phyloP scores from a whole-genome alignment of 2,329 filamentous ascomycete genomes.

The Cordyceps pruinosa region DNA sequence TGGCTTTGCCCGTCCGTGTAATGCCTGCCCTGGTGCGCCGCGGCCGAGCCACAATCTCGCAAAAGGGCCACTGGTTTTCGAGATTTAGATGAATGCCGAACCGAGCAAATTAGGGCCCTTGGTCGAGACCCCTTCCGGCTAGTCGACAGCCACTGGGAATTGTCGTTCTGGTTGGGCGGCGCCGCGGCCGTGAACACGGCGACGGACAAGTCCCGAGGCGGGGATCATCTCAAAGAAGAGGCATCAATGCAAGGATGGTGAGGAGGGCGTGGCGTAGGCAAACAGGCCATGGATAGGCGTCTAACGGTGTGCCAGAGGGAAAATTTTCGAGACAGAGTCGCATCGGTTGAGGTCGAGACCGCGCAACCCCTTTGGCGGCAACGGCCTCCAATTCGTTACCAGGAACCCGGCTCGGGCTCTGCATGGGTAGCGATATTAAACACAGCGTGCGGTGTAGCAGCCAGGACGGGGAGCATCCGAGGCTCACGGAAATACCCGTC shows the following conservation, averaged over 20 bases:
- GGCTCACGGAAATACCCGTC: slow-evolving; percentile 3
- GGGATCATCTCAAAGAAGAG: background rate
- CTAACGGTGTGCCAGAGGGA: background rate
- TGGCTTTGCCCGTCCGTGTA: background rate
- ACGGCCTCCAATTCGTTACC: background rate
- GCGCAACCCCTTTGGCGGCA: background rate
- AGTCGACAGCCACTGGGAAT: too few relatives aligned
- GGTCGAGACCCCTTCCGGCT: background rate
- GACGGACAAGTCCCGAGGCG: slow-evolving; percentile 7
- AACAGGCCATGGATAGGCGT: background rate
- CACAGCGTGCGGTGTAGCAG: background rate
- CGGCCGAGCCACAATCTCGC: background rate
- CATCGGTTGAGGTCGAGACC: background rate
- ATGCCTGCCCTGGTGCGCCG: background rate
- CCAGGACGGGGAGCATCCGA: background rate
- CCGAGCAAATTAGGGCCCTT: background rate
- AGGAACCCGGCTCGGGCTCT: background rate
- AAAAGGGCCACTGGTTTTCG: background rate
- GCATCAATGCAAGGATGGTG: background rate
- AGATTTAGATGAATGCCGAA: background rate
- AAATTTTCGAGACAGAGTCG: background rate
- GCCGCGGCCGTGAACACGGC: background rate
- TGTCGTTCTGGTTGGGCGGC: background rate
- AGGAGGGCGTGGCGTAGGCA: background rate
- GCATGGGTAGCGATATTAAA: background rate